These are phyloP conservation scores for Rubia yunnanensis DNA, from an alignment of 257 asterid genomes.

Conservation along the genomic window DNA sequence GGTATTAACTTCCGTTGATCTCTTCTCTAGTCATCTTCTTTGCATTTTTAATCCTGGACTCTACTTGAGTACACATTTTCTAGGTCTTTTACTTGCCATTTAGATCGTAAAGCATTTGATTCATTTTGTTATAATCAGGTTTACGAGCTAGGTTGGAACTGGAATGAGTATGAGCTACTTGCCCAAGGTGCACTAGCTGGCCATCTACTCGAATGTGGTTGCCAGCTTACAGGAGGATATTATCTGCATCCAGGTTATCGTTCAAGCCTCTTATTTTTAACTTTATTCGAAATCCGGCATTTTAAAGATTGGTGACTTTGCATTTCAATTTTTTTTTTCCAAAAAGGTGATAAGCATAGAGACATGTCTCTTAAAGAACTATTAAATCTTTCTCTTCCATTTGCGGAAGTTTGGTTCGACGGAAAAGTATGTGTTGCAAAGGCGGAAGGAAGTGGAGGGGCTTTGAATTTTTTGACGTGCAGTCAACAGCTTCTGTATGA, in stretches of 20 bases:
- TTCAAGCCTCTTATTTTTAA: neutral
- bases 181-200: slow-evolving; percentile 95
- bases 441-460: slow-evolving; percentile 72
- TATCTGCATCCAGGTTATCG: slow-evolving; percentile 89
- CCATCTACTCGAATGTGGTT: slow-evolving; percentile 96
- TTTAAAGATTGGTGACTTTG: slow-evolving; percentile 5
- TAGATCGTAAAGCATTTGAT: neutral
- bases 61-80: neutral
- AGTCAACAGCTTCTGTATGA: slow-evolving; percentile 97
- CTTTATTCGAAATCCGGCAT: slow-evolving; percentile 4
- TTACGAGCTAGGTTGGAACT: slow-evolving; percentile 96
- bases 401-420: slow-evolving; percentile 64
- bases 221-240: slow-evolving; percentile 98
- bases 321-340: slow-evolving; percentile 10
- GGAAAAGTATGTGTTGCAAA: slow-evolving; percentile 75
- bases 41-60: neutral
- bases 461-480: slow-evolving; percentile 65
- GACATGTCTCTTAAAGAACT: slow-evolving; percentile 66
- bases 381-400: slow-evolving; percentile 82
- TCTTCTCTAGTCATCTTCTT: neutral
- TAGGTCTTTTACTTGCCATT: neutral
- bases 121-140: slow-evolving; percentile 38
- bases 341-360: slow-evolving; percentile 68
- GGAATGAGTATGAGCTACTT: slow-evolving; percentile 72
- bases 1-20: slow-evolving; percentile 27